A percentile compares a stretch with the other conserved stretches of the same genome.
Evolutionary conservation across 2,329 filamentous ascomycete species (phyloP).

Genomic region (Berkeleyomyces basicola): DNA sequence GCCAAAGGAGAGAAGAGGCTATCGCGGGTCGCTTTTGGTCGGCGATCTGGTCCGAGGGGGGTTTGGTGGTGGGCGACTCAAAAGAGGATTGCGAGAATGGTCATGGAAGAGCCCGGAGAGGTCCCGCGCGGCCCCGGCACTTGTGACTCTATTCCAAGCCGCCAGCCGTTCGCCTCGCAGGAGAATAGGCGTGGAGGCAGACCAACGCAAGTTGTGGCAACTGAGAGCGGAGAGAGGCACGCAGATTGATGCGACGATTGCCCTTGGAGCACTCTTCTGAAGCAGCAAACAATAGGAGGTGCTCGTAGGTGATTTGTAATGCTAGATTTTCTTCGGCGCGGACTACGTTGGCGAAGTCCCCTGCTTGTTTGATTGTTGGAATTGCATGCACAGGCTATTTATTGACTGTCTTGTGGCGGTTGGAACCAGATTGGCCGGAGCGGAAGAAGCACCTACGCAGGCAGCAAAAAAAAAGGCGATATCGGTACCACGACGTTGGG

Average conservation of each 20-base stretch:
- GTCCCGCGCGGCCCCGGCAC: constrained; percentile 5
- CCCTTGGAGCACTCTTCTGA: neutral
- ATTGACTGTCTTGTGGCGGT: neutral
- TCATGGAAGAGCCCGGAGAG: neutral
- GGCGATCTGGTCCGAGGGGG: neutral
- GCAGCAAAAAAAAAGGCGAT: neutral
- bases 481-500: no score
- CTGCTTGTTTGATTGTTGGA: neutral
- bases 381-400: neutral
- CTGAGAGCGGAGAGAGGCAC: neutral
- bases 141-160: neutral
- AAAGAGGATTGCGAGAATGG: neutral
- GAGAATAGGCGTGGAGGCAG: neutral
- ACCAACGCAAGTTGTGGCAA: neutral
- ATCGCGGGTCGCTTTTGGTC: constrained; percentile 2
- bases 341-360: neutral
- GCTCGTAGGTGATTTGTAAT: neutral
- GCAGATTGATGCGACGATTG: neutral
- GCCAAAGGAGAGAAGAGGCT: neutral
- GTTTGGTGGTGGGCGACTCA: neutral
- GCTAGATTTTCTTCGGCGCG: neutral
- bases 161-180: constrained; percentile 3
- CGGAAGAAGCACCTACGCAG: neutral
- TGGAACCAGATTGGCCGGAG: neutral
- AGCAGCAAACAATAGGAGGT: neutral